Conservation (phyloP, 2,329 filamentous ascomycete species). For the Colletotrichum lupini region DNA sequence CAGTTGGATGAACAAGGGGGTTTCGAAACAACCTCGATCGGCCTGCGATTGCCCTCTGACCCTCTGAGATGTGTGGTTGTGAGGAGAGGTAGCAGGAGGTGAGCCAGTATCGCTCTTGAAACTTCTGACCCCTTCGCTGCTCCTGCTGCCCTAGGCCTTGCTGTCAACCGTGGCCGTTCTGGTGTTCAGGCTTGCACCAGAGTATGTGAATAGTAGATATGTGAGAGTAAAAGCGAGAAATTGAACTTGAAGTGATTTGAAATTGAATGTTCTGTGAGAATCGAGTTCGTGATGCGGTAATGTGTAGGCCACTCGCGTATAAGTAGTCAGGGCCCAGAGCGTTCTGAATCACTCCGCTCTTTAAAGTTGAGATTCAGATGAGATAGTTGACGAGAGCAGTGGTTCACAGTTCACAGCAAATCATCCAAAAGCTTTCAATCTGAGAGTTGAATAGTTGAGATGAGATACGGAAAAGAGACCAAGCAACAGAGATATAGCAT, state of each 20-base stretch:
- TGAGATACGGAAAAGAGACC: slow-evolving; percentile 1
- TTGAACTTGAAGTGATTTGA: background rate
- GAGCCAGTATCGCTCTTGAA: background rate
- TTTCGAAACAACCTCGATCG: background rate
- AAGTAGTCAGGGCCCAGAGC: background rate
- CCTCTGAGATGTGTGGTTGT: background rate
- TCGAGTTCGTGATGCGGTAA: background rate
- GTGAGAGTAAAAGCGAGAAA: background rate
- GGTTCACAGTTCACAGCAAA: background rate
- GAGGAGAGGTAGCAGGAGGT: background rate
- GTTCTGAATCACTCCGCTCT: background rate
- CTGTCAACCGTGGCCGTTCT: background rate
- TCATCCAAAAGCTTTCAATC: background rate
- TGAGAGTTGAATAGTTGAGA: background rate
- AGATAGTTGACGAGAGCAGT: background rate
- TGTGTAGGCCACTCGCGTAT: background rate
- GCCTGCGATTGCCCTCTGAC: background rate
- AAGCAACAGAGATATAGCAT: background rate
- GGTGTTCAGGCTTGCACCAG: background rate
- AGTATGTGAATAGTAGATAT: background rate
- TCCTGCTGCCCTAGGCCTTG: background rate
- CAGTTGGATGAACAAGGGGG: background rate
- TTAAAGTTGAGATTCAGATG: background rate
- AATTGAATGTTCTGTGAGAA: background rate
- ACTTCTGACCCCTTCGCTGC: background rate